A percentile compares a stretch with the other conserved stretches of the same genome.
phyloP scores from a whole-genome alignment of 2,329 filamentous ascomycete genomes.

The Colletotrichum navitas region DNA sequence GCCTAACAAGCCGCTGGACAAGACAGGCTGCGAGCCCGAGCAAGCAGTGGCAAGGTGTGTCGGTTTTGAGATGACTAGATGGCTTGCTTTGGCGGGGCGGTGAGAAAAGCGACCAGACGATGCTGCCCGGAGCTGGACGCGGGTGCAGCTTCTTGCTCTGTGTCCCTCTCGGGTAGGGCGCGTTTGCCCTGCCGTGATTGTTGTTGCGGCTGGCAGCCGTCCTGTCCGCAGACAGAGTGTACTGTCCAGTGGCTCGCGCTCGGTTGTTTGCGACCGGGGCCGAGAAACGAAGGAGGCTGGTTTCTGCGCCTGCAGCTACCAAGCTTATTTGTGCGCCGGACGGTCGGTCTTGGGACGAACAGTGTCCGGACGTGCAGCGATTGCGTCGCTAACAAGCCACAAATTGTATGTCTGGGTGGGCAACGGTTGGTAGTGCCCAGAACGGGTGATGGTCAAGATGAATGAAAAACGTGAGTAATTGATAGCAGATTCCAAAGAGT shows the following conservation, averaged over 20 bases:
- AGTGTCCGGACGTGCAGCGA: conserved; percentile 25
- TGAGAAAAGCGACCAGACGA: conserved; percentile 33
- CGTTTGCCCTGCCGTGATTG: conserved; percentile 37
- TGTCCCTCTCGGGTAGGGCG: conserved; percentile 21
- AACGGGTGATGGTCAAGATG: background rate
- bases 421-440: background rate
- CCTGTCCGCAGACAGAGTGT: conserved; percentile 2
- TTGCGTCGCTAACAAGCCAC: conserved; percentile 26
- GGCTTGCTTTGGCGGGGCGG: conserved; percentile 28
- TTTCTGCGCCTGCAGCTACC: conserved; percentile 33
- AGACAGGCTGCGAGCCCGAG: conserved; percentile 16
- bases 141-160: conserved; percentile 29
- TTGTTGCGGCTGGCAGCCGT: conserved; percentile 22
- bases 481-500: conserved; percentile 17
- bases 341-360: conserved; percentile 39
- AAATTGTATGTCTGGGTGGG: conserved; percentile 3
- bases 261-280: conserved; percentile 47
- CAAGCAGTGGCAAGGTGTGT: conserved; percentile 18
- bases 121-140: too few species aligned
- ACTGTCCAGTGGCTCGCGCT: conserved; percentile 25
- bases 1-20: background rate
- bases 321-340: conserved; percentile 28
- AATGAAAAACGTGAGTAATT: background rate
- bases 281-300: conserved; percentile 41
- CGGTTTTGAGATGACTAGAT: conserved; percentile 12